These are phyloP conservation scores for Carnegiea gigantea DNA, from an alignment of 179 eudicot genomes.

Conservation along the genomic window DNA sequence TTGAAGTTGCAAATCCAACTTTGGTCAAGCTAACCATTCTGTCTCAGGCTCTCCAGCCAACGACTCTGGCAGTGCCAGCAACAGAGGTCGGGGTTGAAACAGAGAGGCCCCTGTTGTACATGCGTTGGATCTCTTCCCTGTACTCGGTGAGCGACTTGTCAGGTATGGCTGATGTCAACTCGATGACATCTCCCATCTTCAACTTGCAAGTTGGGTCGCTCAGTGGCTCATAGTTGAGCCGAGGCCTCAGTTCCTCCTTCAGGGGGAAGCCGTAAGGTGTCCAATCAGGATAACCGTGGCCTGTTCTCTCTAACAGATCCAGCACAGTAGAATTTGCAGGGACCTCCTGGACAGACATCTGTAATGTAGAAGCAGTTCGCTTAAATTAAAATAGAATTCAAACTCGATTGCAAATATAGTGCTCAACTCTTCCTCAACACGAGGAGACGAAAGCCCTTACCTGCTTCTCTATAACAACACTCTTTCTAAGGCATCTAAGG, in stretches of 20 bases:
- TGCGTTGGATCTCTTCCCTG: slow-evolving; percentile 93
- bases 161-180: slow-evolving; percentile 76
- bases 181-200: slow-evolving; percentile 95
- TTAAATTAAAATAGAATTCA: neutral
- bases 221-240: slow-evolving; percentile 68
- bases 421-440: neutral
- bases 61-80: slow-evolving; percentile 22
- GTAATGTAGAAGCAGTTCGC: slow-evolving; percentile 21
- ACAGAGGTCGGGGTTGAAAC: slow-evolving; percentile 31
- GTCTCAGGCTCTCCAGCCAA: slow-evolving; percentile 48
- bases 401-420: neutral
- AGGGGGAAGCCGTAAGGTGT: slow-evolving; percentile 57
- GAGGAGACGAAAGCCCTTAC: neutral
- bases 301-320: slow-evolving; percentile 64
- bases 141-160: slow-evolving; percentile 68
- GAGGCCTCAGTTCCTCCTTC: slow-evolving; percentile 79
- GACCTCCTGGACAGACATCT: slow-evolving; percentile 97
- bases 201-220: slow-evolving; percentile 65
- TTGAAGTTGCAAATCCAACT: slow-evolving; percentile 17
- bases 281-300: slow-evolving; percentile 55
- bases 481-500: neutral
- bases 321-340: slow-evolving; percentile 61
- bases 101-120: slow-evolving; percentile 62
- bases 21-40: neutral
- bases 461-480: neutral